Percentiles rank a stretch among this genome's conserved stretches.
Conservation (phyloP, 192 early-diverging fungal species). For the Mortierella alpina region DNA sequence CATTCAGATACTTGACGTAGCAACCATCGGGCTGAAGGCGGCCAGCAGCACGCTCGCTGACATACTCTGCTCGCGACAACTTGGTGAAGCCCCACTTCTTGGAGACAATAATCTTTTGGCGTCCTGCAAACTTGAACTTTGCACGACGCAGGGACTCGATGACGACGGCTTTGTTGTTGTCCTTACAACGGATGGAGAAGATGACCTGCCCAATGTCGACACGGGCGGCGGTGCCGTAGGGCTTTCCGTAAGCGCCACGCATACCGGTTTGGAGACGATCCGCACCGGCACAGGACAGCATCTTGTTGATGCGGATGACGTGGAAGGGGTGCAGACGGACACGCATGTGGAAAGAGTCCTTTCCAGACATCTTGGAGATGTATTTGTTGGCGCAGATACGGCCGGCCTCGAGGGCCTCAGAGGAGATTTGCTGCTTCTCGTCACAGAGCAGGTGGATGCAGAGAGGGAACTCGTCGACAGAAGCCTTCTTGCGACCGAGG, state of each 20-base stretch:
- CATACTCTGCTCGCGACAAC: slow-evolving; percentile 91
- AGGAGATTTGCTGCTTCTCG: slow-evolving; percentile 98
- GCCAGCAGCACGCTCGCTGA: slow-evolving; percentile 77
- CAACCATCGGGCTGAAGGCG: slow-evolving; percentile 91
- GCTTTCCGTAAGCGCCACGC: slow-evolving; percentile 99
- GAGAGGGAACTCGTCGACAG: slow-evolving; percentile 97
- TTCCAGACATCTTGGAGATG: slow-evolving; percentile 95
- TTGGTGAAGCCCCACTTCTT: slow-evolving; percentile 99
- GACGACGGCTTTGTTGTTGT: slow-evolving; percentile 91
- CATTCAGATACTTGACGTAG: slow-evolving; percentile 93
- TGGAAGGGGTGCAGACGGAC: slow-evolving; percentile 99
- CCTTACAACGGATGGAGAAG: slow-evolving; percentile 96
- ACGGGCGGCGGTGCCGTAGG: slow-evolving; percentile 93
- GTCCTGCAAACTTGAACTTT: slow-evolving; percentile 98
- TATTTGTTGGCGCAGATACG: slow-evolving; percentile 99
- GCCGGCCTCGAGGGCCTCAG: slow-evolving; percentile 97
- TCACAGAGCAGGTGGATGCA: slow-evolving; percentile 96
- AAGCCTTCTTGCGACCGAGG: slow-evolving; percentile 96
- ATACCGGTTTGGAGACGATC: slow-evolving; percentile 99
- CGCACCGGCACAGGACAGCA: slow-evolving; percentile 99
- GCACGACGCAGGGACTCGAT: slow-evolving; percentile 78
- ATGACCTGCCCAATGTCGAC: slow-evolving; percentile 98
- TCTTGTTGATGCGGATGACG: slow-evolving; percentile 99
- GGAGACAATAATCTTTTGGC: slow-evolving; percentile 98
- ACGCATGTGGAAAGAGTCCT: slow-evolving; percentile 99